Evolutionary conservation across 2,329 filamentous ascomycete species (phyloP).

Genomic region (Tolypocladium endophyticum): DNA sequence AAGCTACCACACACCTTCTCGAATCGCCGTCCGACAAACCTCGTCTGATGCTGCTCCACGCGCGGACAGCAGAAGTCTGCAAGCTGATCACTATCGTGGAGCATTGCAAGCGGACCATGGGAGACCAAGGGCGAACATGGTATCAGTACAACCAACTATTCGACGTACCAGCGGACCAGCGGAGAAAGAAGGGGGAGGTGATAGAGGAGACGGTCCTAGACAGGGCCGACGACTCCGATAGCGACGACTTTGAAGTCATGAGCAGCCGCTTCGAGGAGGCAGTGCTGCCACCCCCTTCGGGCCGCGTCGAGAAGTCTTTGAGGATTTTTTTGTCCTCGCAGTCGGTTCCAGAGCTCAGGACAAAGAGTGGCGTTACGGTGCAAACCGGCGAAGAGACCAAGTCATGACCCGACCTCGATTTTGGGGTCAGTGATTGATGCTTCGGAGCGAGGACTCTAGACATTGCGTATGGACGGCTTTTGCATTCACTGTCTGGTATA

Average conservation of each 20-base stretch:
- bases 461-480: neutral
- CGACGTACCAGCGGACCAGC: constrained; percentile 26
- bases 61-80: constrained; percentile 38
- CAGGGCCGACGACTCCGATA: constrained; percentile 16
- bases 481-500: neutral
- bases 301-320: constrained; percentile 41
- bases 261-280: constrained; percentile 46
- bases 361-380: constrained; percentile 31
- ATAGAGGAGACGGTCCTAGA: constrained; percentile 33
- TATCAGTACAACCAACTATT: constrained; percentile 49
- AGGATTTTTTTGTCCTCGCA: constrained; percentile 47
- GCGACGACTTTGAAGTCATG: constrained; percentile 46
- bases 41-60: constrained; percentile 37
- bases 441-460: neutral
- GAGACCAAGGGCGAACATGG: constrained; percentile 33
- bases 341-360: constrained; percentile 44
- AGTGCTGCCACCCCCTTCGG: constrained; percentile 32
- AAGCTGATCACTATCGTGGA: constrained; percentile 62
- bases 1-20: constrained; percentile 32
- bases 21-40: constrained; percentile 8
- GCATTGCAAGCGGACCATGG: constrained; percentile 49
- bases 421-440: neutral
- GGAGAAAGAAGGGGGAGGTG: constrained; percentile 16
- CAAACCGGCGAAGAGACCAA: constrained; percentile 30
- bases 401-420: constrained; percentile 1